Base-by-base conservation (phyloP, 164 flowering plant genomes). In the Berberis vulgaris region DNA sequence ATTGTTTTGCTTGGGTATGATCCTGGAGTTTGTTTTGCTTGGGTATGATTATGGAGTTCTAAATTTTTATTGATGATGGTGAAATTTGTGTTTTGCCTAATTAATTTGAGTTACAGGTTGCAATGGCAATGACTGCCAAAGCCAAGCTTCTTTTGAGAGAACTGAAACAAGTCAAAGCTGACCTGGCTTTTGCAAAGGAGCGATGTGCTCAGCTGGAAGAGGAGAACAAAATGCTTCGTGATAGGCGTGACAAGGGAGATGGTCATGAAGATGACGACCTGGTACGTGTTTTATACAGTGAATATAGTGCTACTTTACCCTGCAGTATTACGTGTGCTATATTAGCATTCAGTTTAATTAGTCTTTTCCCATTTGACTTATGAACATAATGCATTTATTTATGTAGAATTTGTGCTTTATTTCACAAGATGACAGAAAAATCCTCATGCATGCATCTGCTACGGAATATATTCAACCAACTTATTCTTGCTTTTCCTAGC, bases 61-160 rank as follows among this genome's bases (percentile, higher is more conserved):
- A 13, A 53, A 67, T 58, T 10, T 67, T 40, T 45, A 7, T 70
- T 7, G 12, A 6, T 54, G 55, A 39, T 60, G 63, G 41, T 75
- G 66, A 69, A 71, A 70, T 72, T 70, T 67, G 71, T 82, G 70
- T 73, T 70, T 65, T 50, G 65, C 65, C 54, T 53, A 61, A 53
- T 58, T 12, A 50, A 57, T 68, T 65, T 57, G 45, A 57, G 11
- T 26, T 70, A 45, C 82, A 95, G 99, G 97, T 95, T 74, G 97
- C 97, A 58, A 85, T 85, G 90, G 97, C 97, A 50, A 95, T 88
- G 63, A 96, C 99, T 71, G 97, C 99, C 6, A 95, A 91, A 78
- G 94, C 99, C 57, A 95, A 95, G 72, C 81, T 95, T 45, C 92
- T 91, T 26, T 81, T 91, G 40, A 84, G 97, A 43, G 97, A 95